These are phyloP conservation scores for Nelumbo lutea DNA, from an alignment of 164 flowering plant species.

Conservation along the genomic window DNA sequence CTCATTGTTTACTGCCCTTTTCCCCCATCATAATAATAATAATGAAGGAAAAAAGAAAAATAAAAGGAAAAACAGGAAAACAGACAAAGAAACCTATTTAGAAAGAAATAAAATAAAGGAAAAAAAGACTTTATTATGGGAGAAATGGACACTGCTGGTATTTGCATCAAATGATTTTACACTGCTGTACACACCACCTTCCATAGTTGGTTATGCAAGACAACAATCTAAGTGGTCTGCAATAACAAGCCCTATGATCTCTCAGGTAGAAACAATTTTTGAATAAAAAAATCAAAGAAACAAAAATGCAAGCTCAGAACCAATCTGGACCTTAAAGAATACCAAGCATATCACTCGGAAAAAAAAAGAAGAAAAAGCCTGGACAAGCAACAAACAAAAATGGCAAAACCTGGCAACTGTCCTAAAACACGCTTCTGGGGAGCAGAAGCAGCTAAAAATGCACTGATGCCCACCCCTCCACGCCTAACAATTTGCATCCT, in stretches of 20 bases:
- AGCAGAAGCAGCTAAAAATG: slow-evolving; percentile 89
- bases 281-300: slow-evolving; percentile 18
- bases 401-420: slow-evolving; percentile 16
- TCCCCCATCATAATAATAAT: too few relatives aligned
- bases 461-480: slow-evolving; percentile 68
- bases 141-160: slow-evolving; percentile 16
- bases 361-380: slow-evolving; percentile 13
- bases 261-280: slow-evolving; percentile 24
- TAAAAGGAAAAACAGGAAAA: too few relatives aligned
- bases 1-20: too few relatives aligned
- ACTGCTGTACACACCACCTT: slow-evolving; percentile 58
- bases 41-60: too few relatives aligned
- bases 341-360: slow-evolving; percentile 27
- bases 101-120: background rate
- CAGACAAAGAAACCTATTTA: too few relatives aligned
- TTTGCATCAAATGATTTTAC: slow-evolving; percentile 27
- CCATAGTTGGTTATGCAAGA: slow-evolving; percentile 34
- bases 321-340: slow-evolving; percentile 58
- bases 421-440: slow-evolving; percentile 43
- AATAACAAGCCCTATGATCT: slow-evolving; percentile 29
- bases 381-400: slow-evolving; percentile 28
- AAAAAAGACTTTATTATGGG: slow-evolving; percentile 15
- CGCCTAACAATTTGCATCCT: slow-evolving; percentile 19
- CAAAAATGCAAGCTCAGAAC: slow-evolving; percentile 69
- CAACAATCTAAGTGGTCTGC: slow-evolving; percentile 35